phyloP scores from a whole-genome alignment of 768 basidiomycete genomes.

The Serendipita sp. region DNA sequence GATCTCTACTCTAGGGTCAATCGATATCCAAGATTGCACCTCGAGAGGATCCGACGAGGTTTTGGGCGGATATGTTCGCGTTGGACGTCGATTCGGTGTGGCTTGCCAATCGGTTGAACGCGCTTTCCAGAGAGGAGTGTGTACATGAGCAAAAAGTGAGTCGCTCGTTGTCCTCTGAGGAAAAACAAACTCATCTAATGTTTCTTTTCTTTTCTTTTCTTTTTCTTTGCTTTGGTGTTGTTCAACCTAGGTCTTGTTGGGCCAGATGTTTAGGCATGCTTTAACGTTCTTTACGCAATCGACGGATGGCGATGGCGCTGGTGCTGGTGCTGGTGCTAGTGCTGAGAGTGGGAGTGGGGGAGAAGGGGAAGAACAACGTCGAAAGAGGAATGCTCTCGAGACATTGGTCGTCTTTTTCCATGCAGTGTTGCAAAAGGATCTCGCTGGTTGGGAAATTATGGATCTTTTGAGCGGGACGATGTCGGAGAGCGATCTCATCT shows the following conservation, averaged over 20 bases:
- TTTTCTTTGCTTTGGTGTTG: conserved; percentile 18
- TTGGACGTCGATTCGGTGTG: conserved; percentile 37
- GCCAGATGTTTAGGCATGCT: conserved; percentile 32
- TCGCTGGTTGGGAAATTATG: conserved; percentile 61
- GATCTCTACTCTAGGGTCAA: background rate
- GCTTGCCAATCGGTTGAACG: conserved; percentile 25
- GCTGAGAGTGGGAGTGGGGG: too few species aligned
- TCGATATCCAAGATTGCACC: conserved; percentile 24
- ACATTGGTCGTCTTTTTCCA: conserved; percentile 34
- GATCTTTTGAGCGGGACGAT: conserved; percentile 49
- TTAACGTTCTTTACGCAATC: conserved; percentile 20
- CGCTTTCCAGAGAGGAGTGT: conserved; percentile 34
- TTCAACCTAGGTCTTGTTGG: conserved; percentile 32
- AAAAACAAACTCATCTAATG: background rate
- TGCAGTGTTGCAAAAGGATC: conserved; percentile 37
- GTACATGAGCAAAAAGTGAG: conserved; percentile 36
- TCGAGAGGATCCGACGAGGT: conserved; percentile 27
- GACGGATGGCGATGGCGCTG: conserved; percentile 21
- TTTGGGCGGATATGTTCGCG: conserved; percentile 38
- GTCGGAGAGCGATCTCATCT: conserved; percentile 38
- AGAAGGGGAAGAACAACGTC: conserved; percentile 8
- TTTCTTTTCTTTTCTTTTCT: background rate
- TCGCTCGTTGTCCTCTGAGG: too few species aligned
- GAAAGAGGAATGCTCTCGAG: conserved; percentile 31
- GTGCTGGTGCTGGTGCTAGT: too few species aligned